phyloP scores from a whole-genome alignment of 495 filamentous ascomycete species.

The Aspergillus cristatus region DNA sequence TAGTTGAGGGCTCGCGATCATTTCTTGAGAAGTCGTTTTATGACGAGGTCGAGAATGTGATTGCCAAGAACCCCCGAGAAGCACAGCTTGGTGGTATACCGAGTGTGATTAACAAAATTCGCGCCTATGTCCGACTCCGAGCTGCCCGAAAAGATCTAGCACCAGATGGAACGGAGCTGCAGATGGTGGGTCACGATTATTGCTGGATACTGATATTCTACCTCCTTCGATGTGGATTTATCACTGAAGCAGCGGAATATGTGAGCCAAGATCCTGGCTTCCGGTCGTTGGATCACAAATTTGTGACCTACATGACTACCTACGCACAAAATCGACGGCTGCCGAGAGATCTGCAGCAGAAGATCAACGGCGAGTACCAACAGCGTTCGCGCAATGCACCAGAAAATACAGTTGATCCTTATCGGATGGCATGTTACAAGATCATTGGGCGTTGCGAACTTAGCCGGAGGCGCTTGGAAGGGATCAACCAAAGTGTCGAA shows the following conservation, averaged over 20 bases:
- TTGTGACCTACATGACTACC: conserved; percentile 76
- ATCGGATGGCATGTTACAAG: conserved; percentile 95
- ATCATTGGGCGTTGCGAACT: conserved; percentile 93
- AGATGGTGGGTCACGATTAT: conserved; percentile 64
- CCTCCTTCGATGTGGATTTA: conserved; percentile 76
- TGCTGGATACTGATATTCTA: conserved; percentile 93
- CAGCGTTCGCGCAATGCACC: conserved; percentile 73
- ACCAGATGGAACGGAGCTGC: conserved; percentile 62
- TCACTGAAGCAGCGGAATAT: conserved; percentile 77
- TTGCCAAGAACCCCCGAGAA: conserved; percentile 75
- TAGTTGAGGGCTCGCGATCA: conserved; percentile 64
- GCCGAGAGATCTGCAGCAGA: conserved; percentile 65
- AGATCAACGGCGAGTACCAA: conserved; percentile 82
- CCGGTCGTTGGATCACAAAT: conserved; percentile 81
- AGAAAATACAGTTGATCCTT: conserved; percentile 84
- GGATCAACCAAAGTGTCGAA: conserved; percentile 69
- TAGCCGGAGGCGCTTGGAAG: conserved; percentile 66
- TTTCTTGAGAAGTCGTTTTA: conserved; percentile 72
- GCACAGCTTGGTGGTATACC: conserved; percentile 86
- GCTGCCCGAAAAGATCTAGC: conserved; percentile 68
- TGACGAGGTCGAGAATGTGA: conserved; percentile 58
- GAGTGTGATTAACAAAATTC: conserved; percentile 77
- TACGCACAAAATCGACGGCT: conserved; percentile 67
- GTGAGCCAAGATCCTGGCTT: conserved; percentile 73
- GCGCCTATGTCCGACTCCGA: conserved; percentile 78